Conservation (phyloP, 306 rosid genomes). For the Prunus armeniaca region DNA sequence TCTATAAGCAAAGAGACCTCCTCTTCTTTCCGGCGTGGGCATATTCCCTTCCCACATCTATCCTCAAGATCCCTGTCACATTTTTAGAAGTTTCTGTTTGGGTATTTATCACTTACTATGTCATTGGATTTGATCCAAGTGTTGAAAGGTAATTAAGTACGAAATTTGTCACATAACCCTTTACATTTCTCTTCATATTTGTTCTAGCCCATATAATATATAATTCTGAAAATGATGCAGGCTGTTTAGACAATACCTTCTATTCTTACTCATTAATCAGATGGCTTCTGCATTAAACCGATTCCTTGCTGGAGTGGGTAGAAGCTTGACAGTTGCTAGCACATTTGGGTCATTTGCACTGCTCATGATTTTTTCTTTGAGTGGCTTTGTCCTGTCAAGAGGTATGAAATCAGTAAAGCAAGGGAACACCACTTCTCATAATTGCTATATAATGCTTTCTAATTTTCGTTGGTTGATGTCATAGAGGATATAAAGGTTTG, state of each 20-base stretch:
- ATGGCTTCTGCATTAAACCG: slow-evolving; percentile 46
- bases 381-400: slow-evolving; percentile 50
- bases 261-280: slow-evolving; percentile 38
- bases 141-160: slow-evolving; percentile 30
- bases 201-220: background rate
- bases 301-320: slow-evolving; percentile 44
- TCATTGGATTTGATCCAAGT: slow-evolving; percentile 65
- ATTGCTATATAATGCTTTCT: background rate
- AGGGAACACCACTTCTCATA: too few species aligned
- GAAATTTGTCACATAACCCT: background rate
- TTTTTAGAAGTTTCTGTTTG: slow-evolving; percentile 49
- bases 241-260: slow-evolving; percentile 43
- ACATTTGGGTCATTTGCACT: slow-evolving; percentile 37
- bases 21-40: slow-evolving; percentile 63
- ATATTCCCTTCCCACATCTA: slow-evolving; percentile 55
- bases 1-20: slow-evolving; percentile 56
- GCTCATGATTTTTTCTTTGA: slow-evolving; percentile 32
- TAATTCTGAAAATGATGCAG: slow-evolving; percentile 24
- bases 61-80: slow-evolving; percentile 50
- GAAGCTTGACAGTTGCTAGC: slow-evolving; percentile 37
- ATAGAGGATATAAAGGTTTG: slow-evolving; percentile 17
- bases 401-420: slow-evolving; percentile 25
- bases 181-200: background rate
- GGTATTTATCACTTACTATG: slow-evolving; percentile 57
- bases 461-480: background rate